phyloP scores from a whole-genome alignment of 257 asterid species.

The Solanum corneliomulleri region DNA sequence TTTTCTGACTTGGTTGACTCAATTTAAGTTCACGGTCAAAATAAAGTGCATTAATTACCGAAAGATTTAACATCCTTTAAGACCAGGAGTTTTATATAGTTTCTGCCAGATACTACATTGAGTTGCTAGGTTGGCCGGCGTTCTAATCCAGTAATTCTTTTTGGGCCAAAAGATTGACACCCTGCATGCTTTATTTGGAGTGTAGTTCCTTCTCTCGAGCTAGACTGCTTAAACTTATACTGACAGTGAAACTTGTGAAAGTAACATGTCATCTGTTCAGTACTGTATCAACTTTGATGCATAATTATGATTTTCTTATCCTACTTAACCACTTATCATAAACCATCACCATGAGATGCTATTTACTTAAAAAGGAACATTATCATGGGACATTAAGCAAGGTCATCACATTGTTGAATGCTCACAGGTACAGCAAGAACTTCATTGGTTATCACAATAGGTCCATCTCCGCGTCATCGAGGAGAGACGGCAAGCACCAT shows the following conservation, averaged over 20 bases:
- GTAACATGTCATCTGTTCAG: not conserved
- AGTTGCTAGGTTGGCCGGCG: not conserved
- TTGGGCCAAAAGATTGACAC: not conserved
- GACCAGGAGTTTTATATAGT: not conserved
- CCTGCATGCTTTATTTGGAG: not conserved
- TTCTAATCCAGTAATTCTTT: not conserved
- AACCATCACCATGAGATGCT: not conserved
- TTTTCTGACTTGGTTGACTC: not conserved
- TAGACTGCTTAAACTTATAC: not conserved
- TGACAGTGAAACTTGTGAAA: not conserved
- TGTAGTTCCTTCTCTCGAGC: not conserved
- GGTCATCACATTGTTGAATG: constrained; percentile 4
- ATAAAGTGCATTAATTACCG: not conserved
- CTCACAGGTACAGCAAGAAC: constrained; percentile 80
- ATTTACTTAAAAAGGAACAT: not conserved
- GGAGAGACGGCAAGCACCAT: constrained; percentile 91
- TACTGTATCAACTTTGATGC: not conserved
- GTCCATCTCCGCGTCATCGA: constrained; percentile 85
- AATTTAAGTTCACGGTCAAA: not conserved
- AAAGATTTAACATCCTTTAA: not conserved
- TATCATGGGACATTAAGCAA: not conserved
- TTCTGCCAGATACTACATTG: not conserved
- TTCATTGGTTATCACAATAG: constrained; percentile 65
- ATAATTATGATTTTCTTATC: not conserved
- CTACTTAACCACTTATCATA: not conserved